Conservation (phyloP, 192 early-diverging fungal genomes). For the Coemansia sp. region DNA sequence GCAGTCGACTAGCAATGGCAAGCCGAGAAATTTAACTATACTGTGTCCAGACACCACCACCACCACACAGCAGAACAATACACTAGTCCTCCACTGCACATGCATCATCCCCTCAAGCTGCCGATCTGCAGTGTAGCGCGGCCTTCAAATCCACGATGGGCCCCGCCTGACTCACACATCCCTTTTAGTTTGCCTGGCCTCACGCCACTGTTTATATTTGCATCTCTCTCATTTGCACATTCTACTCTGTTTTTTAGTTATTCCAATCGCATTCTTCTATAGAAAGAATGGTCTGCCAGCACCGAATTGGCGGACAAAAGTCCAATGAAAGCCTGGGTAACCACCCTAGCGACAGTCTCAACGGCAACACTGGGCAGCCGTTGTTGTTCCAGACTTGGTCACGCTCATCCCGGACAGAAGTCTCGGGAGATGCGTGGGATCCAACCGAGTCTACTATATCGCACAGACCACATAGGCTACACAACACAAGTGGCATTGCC, state of each 20-base stretch:
- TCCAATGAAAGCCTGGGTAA: not conserved
- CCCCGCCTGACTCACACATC: not conserved
- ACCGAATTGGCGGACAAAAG: not conserved
- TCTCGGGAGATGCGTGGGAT: not conserved
- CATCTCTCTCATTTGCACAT: not conserved
- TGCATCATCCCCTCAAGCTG: not conserved
- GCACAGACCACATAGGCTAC: not conserved
- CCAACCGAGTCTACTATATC: not conserved
- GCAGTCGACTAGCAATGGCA: not conserved
- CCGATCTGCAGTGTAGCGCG: not conserved
- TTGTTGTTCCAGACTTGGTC: not conserved
- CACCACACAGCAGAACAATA: not conserved
- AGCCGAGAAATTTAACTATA: not conserved
- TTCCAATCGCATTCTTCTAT: not conserved
- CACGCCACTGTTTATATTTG: not conserved
- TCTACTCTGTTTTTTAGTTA: not conserved
- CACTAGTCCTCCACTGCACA: not conserved
- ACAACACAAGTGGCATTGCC: not conserved
- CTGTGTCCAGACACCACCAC: not conserved
- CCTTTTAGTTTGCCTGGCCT: not conserved
- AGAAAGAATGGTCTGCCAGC: not conserved
- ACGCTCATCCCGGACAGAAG: not conserved
- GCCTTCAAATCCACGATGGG: not conserved
- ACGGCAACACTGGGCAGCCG: too few relatives aligned
- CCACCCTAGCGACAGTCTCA: not conserved